Base-by-base conservation (phyloP, 176 grass and related monocot genomes). In the Phragmites australis region DNA sequence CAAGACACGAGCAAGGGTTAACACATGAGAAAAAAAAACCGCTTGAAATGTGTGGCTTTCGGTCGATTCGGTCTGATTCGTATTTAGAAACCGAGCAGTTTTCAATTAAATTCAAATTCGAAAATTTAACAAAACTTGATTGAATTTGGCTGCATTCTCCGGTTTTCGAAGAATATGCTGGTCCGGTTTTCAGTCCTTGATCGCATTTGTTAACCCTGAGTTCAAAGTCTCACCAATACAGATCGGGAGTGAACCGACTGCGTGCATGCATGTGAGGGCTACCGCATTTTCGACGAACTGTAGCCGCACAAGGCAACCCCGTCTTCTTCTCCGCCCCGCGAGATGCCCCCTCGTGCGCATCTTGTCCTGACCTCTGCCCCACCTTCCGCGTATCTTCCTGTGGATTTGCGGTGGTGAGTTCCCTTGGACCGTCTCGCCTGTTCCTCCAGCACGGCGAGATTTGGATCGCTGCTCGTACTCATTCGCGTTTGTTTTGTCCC, bases 361-460 rank as follows among this genome's bases (percentile, higher is more conserved):
- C 8, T 75, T 68, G 84, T 81, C 50, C 50, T 32, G n/a, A n/a
- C n/a, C n/a, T 37, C 56, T 55, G 58, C 40, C 59, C 40, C n/a
- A n/a, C n/a, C 68, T 71, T 30, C 50, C 31, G 46, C 57, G 74
- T 83, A 88, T 83, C 80, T 83, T 65, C 74, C 12, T 65, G 1
- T 23, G 86, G 86, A 88, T 78, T 72, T 42, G 79, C 56, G 51
- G 74, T 44, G 15, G 53, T 16, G 29, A 53, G 22, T 9, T 32
- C 17, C 19, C 17, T 61, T 62, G 74, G 75, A 77, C 57, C 75
- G 31, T 32, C 31, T 21, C 48, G 44, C 26, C 23, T 19, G n/a
- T n/a, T 18, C 14, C 39, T 29, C 37, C 72, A 25, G 34, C 40
- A 66, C 34, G n/a, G 34, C 43, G 34, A 75, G 64, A 56, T 48